These are phyloP conservation scores for Sapria himalayana DNA, from an alignment of 345 rosid genomes.

Conservation along the genomic window DNA sequence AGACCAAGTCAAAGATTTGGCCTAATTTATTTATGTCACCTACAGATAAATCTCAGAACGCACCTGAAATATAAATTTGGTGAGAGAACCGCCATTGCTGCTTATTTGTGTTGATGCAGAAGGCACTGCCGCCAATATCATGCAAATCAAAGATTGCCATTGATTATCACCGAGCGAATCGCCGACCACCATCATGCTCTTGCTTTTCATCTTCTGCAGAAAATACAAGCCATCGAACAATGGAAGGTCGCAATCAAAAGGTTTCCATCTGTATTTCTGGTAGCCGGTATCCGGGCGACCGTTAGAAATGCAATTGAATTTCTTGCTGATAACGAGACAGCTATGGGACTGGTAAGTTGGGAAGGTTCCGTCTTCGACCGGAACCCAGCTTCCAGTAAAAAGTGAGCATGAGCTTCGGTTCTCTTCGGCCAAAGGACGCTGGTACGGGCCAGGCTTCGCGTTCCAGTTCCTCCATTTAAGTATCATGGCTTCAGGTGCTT, in stretches of 20 bases:
- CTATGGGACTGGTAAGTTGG: constrained; percentile 38
- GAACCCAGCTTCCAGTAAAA: constrained; percentile 52
- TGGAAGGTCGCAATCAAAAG: constrained; percentile 65
- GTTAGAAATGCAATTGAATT: constrained; percentile 56
- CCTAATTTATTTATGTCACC: not conserved
- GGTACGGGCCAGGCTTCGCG: no score
- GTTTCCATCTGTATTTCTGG: constrained; percentile 77
- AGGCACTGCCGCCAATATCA: constrained; percentile 46
- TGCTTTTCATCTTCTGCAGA: constrained; percentile 46
- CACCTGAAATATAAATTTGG: constrained; percentile 62
- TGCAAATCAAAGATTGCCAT: constrained; percentile 79
- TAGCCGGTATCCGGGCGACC: constrained; percentile 85
- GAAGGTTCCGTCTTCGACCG: constrained; percentile 50
- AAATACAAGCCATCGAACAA: constrained; percentile 71
- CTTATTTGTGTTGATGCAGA: constrained; percentile 26
- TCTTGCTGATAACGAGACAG: constrained; percentile 47
- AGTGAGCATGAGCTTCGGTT: constrained; percentile 26
- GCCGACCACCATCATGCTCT: constrained; percentile 75
- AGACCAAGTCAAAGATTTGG: no score
- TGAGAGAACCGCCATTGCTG: constrained; percentile 52
- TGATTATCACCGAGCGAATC: constrained; percentile 81
- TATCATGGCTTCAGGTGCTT: no score
- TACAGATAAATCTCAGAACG: constrained; percentile 6
- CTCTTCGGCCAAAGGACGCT: no score
- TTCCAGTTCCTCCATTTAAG: no score